Conservation (phyloP, 768 basidiomycete genomes). For the Podaxis sp. region DNA sequence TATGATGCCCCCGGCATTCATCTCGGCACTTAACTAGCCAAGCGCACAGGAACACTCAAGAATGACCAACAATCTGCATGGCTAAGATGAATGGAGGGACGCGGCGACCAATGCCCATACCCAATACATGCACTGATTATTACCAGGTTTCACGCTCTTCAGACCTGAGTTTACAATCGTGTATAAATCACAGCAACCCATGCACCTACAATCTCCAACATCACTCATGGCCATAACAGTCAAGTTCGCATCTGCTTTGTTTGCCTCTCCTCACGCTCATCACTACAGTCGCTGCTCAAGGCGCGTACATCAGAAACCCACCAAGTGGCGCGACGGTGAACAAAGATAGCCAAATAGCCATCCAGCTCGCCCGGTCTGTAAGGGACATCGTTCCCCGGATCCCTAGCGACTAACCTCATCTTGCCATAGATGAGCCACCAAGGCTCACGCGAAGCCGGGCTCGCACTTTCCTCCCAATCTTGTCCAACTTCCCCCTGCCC, state of each 20-base stretch:
- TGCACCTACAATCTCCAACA: not conserved
- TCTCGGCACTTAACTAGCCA: not conserved
- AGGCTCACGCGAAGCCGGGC: conserved; percentile 26
- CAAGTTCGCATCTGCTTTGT: conserved; percentile 23
- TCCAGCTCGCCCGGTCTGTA: conserved; percentile 51
- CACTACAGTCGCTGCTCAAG: conserved; percentile 39
- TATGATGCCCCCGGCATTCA: not conserved
- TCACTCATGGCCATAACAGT: conserved; percentile 8
- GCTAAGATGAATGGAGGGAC: not conserved
- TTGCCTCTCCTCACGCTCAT: conserved; percentile 32
- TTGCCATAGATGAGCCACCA: conserved; percentile 29
- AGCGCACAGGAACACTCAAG: not conserved
- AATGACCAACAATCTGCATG: too few species aligned
- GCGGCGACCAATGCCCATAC: too few species aligned
- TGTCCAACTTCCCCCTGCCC: conserved; percentile 26
- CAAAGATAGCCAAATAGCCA: conserved; percentile 37
- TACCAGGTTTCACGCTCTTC: not conserved
- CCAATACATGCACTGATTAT: not conserved
- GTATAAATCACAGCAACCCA: not conserved
- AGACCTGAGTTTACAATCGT: too few species aligned
- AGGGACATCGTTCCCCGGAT: conserved; percentile 18
- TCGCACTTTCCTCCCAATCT: conserved; percentile 29
- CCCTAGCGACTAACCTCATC: conserved; percentile 28
- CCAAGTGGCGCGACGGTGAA: conserved; percentile 30
- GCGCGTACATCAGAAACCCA: conserved; percentile 40